These are phyloP conservation scores for Paramecium caudatum DNA, from an alignment of 73 alveolate genomes.

Conservation along the genomic window DNA sequence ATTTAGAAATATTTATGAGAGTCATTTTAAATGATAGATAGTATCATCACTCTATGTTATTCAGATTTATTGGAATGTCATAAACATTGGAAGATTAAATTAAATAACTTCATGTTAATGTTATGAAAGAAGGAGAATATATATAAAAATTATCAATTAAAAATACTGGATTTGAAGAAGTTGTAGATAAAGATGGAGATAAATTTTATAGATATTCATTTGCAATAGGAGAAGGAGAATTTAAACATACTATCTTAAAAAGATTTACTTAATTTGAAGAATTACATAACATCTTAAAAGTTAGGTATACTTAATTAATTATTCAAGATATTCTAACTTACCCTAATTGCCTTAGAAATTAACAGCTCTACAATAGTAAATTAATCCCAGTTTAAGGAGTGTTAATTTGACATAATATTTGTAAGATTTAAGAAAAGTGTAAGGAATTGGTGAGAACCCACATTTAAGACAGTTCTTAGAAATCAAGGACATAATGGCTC, in stretches of 20 bases:
- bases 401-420: conserved; percentile 12
- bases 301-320: not conserved
- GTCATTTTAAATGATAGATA: not conserved
- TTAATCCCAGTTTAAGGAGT: not conserved
- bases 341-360: not conserved
- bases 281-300: not conserved
- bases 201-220: not conserved
- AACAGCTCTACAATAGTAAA: not conserved
- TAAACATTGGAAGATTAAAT: not conserved
- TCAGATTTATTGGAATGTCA: conserved; percentile 24
- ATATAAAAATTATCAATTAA: not conserved
- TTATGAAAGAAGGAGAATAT: not conserved
- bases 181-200: not conserved
- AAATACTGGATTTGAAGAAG: conserved; percentile 33
- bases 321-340: not conserved
- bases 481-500: not conserved
- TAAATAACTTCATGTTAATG: not conserved
- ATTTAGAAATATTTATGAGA: conserved; percentile 33
- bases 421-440: not conserved
- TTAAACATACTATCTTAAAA: not conserved
- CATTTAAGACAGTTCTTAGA: conserved; percentile 29
- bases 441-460: conserved; percentile 18
- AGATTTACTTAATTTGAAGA: conserved; percentile 54
- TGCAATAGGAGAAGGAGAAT: not conserved
- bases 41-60: conserved; percentile 9